Base-by-base conservation (phyloP, 345 rosid species). In the Linum tenue region DNA sequence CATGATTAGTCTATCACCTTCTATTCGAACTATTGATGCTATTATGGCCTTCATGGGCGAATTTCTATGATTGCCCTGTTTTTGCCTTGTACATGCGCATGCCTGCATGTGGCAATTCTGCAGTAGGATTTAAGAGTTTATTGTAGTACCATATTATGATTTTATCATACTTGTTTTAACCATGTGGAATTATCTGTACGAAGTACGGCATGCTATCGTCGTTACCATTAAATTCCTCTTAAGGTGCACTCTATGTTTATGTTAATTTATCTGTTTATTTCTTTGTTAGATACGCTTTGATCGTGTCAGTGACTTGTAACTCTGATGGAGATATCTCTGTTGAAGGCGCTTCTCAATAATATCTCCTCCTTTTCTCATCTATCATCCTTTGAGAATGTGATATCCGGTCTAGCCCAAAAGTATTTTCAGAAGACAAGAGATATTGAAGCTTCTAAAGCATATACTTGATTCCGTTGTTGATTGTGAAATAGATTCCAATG, bases 371-470 rank as follows among this genome's bases (percentile, higher is more conserved):
- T 88, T 78, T 77, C 82, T 31, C 80, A 77, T 60, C 65, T 85
- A 31, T 83, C 98, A 67, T 81, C 92, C 53, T 75, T 70, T 4
- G 87, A 79, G 62, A 81, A 76, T 70, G 70, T 81, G 39, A 84
- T 74, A 39, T 80, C 77, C 51, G 98, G 89, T 70, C 92, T 82
- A 55, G 78, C 82, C 73, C 83, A 71, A 64, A 89, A 80, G 80
- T 82, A 80, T 68, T 85, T 82, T 68, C 83, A 76, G 72, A 84
- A 81, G 72, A 83, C 79, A n/a, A 70, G 99, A 87, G 59, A 71
- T 91, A 43, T 64, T 95, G 71, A 89, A 76, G 81, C 73, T 87
- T 64, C 72, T 89, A 84, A 89, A 86, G 74, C 96, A 90, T 16
- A 74, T 89, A 51, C 85, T 85, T 40, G 85, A 83, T 67, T 79